Evolutionary conservation across 441 rosid species (phyloP).

Genomic region (Adansonia rubrostipa): DNA sequence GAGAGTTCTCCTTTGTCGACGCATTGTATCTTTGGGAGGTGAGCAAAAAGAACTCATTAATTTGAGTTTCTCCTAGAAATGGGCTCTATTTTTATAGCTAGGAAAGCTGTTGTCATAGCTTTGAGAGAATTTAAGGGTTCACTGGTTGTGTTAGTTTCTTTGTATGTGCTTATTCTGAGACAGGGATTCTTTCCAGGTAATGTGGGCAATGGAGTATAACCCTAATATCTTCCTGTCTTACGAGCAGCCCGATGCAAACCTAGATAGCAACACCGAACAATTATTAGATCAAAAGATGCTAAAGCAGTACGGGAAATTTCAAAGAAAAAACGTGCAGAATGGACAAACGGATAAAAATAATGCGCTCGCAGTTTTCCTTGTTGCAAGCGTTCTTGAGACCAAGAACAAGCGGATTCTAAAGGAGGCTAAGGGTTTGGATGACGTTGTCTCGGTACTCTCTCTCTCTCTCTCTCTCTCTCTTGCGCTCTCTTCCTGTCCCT

Average conservation of each 20-base stretch:
- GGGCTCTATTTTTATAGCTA: slow-evolving; percentile 11
- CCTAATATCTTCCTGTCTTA: slow-evolving; percentile 70
- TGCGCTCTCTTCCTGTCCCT: background rate
- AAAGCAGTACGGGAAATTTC: slow-evolving; percentile 82
- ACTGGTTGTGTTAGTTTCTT: slow-evolving; percentile 2
- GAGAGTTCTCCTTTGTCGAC: slow-evolving; percentile 91
- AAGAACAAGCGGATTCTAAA: slow-evolving; percentile 78
- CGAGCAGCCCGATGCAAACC: slow-evolving; percentile 40
- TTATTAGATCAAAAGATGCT: slow-evolving; percentile 49
- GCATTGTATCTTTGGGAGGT: slow-evolving; percentile 98
- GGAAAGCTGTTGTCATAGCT: background rate
- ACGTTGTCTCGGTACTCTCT: slow-evolving; percentile 71
- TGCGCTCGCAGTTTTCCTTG: slow-evolving; percentile 77
- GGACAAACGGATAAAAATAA: slow-evolving; percentile 50
- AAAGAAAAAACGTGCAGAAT: slow-evolving; percentile 56
- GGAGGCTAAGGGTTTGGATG: slow-evolving; percentile 89
- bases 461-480: slow-evolving; percentile 9
- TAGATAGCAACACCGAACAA: slow-evolving; percentile 31
- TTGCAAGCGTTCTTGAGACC: slow-evolving; percentile 83
- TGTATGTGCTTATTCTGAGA: slow-evolving; percentile 32
- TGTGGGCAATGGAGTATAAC: slow-evolving; percentile 99
- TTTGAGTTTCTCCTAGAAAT: slow-evolving; percentile 20
- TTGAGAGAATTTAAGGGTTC: slow-evolving; percentile 18
- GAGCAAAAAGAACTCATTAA: slow-evolving; percentile 31
- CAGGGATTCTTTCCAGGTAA: slow-evolving; percentile 64